Evolutionary conservation across 148 eudicot species (phyloP).

Genomic region (Pouteria glomerata): DNA sequence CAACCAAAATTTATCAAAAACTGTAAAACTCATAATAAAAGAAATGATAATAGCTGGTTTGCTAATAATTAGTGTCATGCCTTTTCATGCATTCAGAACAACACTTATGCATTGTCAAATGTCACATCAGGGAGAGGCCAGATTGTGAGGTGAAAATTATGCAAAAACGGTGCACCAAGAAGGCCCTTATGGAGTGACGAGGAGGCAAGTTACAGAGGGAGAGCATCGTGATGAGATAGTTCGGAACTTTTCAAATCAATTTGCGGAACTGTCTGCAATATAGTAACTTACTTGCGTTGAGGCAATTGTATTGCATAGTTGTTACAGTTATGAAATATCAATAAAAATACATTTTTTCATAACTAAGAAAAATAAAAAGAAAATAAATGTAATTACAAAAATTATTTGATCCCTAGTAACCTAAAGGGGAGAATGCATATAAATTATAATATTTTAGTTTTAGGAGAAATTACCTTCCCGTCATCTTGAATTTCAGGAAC

Average conservation of each 20-base stretch:
- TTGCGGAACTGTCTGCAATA: background rate
- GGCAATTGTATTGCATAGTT: background rate
- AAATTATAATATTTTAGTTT: background rate
- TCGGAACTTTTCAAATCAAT: background rate
- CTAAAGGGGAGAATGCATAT: background rate
- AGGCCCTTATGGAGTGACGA: background rate
- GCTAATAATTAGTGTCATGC: background rate
- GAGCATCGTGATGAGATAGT: background rate
- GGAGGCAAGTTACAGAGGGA: background rate
- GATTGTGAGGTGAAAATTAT: background rate
- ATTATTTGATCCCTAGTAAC: background rate
- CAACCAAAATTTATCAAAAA: slow-evolving; percentile 1
- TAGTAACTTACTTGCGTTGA: background rate
- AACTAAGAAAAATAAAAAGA: too few species aligned
- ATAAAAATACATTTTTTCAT: too few species aligned
- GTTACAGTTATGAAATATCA: background rate
- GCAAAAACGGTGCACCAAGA: background rate
- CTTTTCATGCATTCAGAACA: background rate
- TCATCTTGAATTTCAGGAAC: slow-evolving; percentile 93
- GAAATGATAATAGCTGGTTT: background rate
- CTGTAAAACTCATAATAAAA: slow-evolving; percentile 1
- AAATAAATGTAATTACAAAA: background rate
- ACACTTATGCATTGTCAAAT: background rate
- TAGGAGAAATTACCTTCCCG: slow-evolving; percentile 50
- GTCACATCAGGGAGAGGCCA: background rate